A percentile compares a stretch with the other conserved stretches of the same genome.
These are phyloP conservation scores for Hymenoscyphus fraxineus DNA, from an alignment of 2,329 filamentous ascomycete species.

Conservation along the genomic window DNA sequence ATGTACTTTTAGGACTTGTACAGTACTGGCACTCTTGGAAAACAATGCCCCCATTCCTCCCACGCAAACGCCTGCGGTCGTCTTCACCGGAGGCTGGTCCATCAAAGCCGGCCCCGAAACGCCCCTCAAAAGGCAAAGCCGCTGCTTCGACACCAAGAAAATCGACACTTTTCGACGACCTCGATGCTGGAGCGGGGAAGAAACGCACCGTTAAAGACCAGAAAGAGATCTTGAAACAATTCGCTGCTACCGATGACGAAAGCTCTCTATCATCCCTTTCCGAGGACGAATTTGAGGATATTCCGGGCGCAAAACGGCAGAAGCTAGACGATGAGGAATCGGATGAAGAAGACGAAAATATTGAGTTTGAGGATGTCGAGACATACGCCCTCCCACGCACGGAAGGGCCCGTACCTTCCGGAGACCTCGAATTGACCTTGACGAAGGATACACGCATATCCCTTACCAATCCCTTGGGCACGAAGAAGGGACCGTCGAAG, in stretches of 20 bases:
- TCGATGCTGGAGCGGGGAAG: slow-evolving; percentile 44
- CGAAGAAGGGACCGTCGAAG: slow-evolving; percentile 82
- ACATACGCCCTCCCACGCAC: slow-evolving; percentile 35
- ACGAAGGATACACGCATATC: slow-evolving; percentile 56
- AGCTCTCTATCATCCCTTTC: slow-evolving; percentile 33
- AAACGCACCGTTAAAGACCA: slow-evolving; percentile 41
- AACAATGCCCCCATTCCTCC: slow-evolving; percentile 63
- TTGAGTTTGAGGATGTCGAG: slow-evolving; percentile 60
- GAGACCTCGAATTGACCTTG: slow-evolving; percentile 72
- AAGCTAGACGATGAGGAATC: slow-evolving; percentile 39
- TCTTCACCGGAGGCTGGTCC: slow-evolving; percentile 36
- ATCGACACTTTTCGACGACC: slow-evolving; percentile 57
- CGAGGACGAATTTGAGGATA: slow-evolving; percentile 55
- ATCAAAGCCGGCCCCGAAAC: slow-evolving; percentile 27
- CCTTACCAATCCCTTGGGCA: slow-evolving; percentile 55
- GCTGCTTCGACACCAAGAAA: slow-evolving; percentile 42
- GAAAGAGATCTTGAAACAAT: slow-evolving; percentile 41
- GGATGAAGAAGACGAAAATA: slow-evolving; percentile 51
- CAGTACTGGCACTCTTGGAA: background rate
- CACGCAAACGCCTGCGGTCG: slow-evolving; percentile 62
- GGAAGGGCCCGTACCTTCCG: slow-evolving; percentile 49
- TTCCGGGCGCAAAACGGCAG: slow-evolving; percentile 41
- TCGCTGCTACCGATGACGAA: slow-evolving; percentile 43
- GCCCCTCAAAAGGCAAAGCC: slow-evolving; percentile 22
- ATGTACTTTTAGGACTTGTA: background rate